phyloP scores from a whole-genome alignment of 441 rosid species.

The Biscutella laevigata region DNA sequence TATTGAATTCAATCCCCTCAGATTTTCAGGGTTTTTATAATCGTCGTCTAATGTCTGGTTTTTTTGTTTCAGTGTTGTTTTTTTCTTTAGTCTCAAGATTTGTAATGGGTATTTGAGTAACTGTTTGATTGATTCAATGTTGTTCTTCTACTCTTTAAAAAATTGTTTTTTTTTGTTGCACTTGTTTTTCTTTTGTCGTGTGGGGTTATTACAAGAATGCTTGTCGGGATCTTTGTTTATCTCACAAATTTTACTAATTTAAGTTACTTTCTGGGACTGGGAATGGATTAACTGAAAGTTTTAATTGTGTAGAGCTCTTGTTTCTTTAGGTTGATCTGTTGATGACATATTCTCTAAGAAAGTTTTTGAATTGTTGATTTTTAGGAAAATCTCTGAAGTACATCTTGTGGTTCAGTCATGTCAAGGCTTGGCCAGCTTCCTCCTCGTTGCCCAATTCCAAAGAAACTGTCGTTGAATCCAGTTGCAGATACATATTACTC shows the following conservation, averaged over 20 bases:
- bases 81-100: no score
- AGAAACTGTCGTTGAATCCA: slow-evolving; percentile 30
- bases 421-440: slow-evolving; percentile 64
- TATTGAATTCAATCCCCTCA: no score
- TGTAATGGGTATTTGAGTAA: slow-evolving; percentile 8
- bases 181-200: slow-evolving; percentile 13
- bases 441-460: slow-evolving; percentile 61
- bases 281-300: slow-evolving; percentile 3
- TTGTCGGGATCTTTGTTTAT: slow-evolving; percentile 22
- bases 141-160: background rate
- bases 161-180: background rate
- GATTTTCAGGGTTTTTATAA: no score
- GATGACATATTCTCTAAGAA: slow-evolving; percentile 8
- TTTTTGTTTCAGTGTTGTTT: no score
- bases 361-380: slow-evolving; percentile 1
- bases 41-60: no score
- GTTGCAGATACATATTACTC: slow-evolving; percentile 28
- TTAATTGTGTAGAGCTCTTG: background rate
- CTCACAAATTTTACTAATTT: background rate
- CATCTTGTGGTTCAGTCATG: slow-evolving; percentile 32
- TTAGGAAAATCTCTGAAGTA: slow-evolving; percentile 19
- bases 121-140: slow-evolving; percentile 38
- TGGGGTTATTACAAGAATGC: slow-evolving; percentile 23
- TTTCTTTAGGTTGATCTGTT: background rate
- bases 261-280: background rate